phyloP scores from a whole-genome alignment of 1,139 yeast species.

The Suhomyces kunorum region DNA sequence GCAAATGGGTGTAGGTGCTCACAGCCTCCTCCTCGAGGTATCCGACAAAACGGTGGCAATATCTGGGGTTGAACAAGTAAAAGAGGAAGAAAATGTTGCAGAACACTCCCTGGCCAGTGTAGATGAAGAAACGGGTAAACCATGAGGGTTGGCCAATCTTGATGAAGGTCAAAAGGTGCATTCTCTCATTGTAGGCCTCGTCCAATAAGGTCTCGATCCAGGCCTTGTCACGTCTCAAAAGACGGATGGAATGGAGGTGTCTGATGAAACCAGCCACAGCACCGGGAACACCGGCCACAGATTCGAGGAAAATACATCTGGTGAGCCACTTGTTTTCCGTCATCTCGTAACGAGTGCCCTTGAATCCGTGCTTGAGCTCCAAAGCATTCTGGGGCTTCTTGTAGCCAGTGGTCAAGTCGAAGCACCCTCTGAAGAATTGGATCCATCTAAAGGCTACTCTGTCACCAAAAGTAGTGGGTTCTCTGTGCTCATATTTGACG shows the following conservation, averaged over 20 bases:
- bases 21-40: conserved; percentile 81
- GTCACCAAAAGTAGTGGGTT: conserved; percentile 52
- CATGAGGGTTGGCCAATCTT: conserved; percentile 65
- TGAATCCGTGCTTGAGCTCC: conserved; percentile 34
- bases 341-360: conserved; percentile 56
- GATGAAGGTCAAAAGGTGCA: conserved; percentile 72
- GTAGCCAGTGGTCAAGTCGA: conserved; percentile 70
- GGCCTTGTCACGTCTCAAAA: conserved; percentile 67
- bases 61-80: conserved; percentile 60
- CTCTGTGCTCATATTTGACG: conserved; percentile 54
- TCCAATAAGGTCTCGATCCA: conserved; percentile 76
- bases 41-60: conserved; percentile 78
- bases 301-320: conserved; percentile 67
- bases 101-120: conserved; percentile 72
- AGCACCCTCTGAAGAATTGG: conserved; percentile 45
- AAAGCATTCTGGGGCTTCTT: conserved; percentile 44
- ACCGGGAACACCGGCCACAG: conserved; percentile 80
- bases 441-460: conserved; percentile 52
- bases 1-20: conserved; percentile 62
- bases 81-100: conserved; percentile 64
- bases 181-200: conserved; percentile 78
- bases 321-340: conserved; percentile 67
- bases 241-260: conserved; percentile 61
- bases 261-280: conserved; percentile 72
- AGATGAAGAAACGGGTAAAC: conserved; percentile 57